These are phyloP conservation scores for Carex sylvatica DNA, from an alignment of 202 grass and related monocot species.

Conservation along the genomic window DNA sequence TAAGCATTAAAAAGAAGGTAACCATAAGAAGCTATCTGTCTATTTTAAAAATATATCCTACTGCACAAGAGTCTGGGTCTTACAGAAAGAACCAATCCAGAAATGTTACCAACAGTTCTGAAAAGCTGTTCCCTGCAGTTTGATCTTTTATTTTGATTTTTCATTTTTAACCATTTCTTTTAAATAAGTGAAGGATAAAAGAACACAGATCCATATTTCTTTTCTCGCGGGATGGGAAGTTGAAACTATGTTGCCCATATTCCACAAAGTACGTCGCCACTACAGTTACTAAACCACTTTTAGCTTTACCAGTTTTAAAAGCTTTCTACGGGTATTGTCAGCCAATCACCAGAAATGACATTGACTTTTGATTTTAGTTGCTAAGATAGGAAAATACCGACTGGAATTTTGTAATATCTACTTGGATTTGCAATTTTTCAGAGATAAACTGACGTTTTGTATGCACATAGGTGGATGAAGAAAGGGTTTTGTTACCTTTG, in stretches of 20 bases:
- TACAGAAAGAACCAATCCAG: neutral
- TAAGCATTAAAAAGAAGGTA: neutral
- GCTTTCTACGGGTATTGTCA: neutral
- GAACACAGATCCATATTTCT: neutral
- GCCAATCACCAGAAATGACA: neutral
- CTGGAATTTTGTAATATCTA: neutral
- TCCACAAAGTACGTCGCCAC: neutral
- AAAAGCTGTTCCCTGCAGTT: neutral
- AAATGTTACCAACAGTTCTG: neutral
- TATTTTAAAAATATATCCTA: neutral
- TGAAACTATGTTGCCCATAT: neutral
- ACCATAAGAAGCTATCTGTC: neutral
- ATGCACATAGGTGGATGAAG: neutral
- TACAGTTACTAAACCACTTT: neutral
- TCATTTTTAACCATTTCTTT: constrained; percentile 2
- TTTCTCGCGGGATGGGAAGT: neutral
- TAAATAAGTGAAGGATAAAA: neutral
- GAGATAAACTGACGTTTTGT: neutral
- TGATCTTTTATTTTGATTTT: neutral
- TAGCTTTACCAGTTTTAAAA: neutral
- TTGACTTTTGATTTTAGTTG: neutral
- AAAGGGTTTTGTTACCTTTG: constrained; percentile 17
- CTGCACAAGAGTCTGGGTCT: neutral
- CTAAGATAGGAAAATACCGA: neutral
- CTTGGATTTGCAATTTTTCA: neutral